These are phyloP conservation scores for Colletotrichum gigasporum DNA, from an alignment of 2,329 filamentous ascomycete species.

Conservation along the genomic window DNA sequence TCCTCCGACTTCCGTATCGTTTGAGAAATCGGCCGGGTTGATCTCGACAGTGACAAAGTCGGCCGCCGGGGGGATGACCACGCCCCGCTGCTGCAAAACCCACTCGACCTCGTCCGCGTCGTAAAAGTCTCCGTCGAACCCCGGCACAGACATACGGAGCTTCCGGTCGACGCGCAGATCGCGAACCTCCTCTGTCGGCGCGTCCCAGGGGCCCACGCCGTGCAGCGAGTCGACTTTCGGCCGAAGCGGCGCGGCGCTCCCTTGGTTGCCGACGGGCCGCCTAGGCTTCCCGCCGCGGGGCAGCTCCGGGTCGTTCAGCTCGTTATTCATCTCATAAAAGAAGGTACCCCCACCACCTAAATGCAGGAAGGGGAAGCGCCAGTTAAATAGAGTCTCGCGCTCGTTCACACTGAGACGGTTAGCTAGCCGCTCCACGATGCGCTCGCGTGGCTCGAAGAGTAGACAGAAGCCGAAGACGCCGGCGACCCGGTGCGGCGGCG, in stretches of 20 bases:
- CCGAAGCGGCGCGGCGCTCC: constrained; percentile 38
- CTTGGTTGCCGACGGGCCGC: constrained; percentile 49
- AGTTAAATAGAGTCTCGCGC: constrained; percentile 62
- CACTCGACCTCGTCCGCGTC: constrained; percentile 80
- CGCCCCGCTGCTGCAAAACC: constrained; percentile 72
- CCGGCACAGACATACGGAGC: constrained; percentile 64
- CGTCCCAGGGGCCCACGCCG: constrained; percentile 58
- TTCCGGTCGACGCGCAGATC: constrained; percentile 54
- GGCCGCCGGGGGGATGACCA: constrained; percentile 67
- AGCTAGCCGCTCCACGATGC: constrained; percentile 54
- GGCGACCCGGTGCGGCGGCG: constrained; percentile 58
- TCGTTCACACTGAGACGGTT: constrained; percentile 41
- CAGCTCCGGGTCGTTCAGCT: background rate
- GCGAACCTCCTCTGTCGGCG: constrained; percentile 47
- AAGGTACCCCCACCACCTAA: constrained; percentile 76
- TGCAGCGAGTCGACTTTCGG: constrained; percentile 42
- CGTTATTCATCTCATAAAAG: constrained; percentile 47
- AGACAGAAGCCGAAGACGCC: constrained; percentile 76
- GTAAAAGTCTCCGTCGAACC: constrained; percentile 79
- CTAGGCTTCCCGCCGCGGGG: background rate
- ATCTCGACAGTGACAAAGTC: constrained; percentile 71
- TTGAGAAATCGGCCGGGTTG: constrained; percentile 50
- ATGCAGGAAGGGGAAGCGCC: constrained; percentile 69
- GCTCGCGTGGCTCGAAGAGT: constrained; percentile 63
- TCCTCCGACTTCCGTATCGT: background rate